Evolutionary conservation across 306 rosid species (phyloP), one percentile per base, ranked within the genome.

Genomic region (Corylus avellana): DNA sequence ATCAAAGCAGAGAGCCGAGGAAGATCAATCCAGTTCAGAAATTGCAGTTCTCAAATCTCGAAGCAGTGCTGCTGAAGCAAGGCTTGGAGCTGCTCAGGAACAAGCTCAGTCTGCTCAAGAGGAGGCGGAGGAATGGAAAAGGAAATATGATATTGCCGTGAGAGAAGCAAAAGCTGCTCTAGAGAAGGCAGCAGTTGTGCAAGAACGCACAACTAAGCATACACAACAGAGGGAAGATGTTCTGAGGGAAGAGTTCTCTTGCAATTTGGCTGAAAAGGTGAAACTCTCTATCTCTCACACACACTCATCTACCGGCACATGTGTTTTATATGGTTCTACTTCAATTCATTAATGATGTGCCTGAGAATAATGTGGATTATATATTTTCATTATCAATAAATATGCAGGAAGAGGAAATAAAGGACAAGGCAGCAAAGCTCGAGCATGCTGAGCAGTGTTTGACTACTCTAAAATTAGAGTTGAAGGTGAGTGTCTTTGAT

Each of bases 51-150:
- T 96, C 78, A 93, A 87, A 90, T 96, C 99, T 18, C 84, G 93
- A 37, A 86, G 89, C 75, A 81, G 91, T 87, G 96, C 98, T 75
- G 94, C 96, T 70, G 98, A 96, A 81, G 98, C 99, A 79, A 89
- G 96, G 86, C 80, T 93, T 62, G 94, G 96, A 55, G 99, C 99
- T 75, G 93, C 98, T 78, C 86, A 81, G 77, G 98, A 96, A 75
- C 99, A 89, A 78, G 86, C 93, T 50, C 94, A 93, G 80, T 96
- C 99, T 82, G 96, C 99, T 29, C 96, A 90, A 81, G 99, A 90
- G 87, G 99, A 96, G 83, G 98, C 98, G 42, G 93, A 86, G 80
- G 98, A 93, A 84, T 96, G 99, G 99, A 93, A 96, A 77, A 82
- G 98, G 81, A 96, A 93, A 79, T 96, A 85, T 82, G 97, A 93